Evolutionary conservation across 257 asterid species (phyloP).

Genomic region (Anisodus acutangulus): DNA sequence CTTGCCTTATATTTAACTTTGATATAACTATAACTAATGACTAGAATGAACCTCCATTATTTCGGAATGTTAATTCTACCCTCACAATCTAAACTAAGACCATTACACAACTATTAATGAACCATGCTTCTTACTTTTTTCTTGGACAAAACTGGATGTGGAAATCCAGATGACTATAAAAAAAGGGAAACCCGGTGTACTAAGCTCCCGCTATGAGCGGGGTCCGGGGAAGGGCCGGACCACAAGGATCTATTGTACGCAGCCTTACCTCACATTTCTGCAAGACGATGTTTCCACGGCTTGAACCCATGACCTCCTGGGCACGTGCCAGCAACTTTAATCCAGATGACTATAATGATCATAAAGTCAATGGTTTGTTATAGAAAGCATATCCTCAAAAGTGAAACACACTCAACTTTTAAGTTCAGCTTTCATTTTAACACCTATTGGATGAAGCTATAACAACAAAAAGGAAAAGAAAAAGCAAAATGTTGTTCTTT

Average conservation of each 20-base stretch:
- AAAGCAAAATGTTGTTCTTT: not conserved
- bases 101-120: not conserved
- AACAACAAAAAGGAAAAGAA: not conserved
- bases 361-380: not conserved
- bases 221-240: too few species aligned
- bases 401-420: not conserved
- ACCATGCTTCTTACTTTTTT: not conserved
- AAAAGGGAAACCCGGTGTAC: too few species aligned
- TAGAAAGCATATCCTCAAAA: not conserved
- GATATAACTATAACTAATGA: not conserved
- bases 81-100: not conserved
- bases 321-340: not conserved
- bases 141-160: not conserved
- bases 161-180: not conserved
- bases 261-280: too few species aligned
- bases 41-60: constrained; percentile 7
- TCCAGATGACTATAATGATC: not conserved
- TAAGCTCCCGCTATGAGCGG: too few species aligned
- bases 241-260: too few species aligned
- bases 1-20: not conserved
- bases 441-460: not conserved
- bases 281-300: too few species aligned
- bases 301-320: too few species aligned
- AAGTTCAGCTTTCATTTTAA: not conserved
- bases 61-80: not conserved